Evolutionary conservation across 306 rosid species (phyloP).

Genomic region (Herpetospermum pedunculosum): DNA sequence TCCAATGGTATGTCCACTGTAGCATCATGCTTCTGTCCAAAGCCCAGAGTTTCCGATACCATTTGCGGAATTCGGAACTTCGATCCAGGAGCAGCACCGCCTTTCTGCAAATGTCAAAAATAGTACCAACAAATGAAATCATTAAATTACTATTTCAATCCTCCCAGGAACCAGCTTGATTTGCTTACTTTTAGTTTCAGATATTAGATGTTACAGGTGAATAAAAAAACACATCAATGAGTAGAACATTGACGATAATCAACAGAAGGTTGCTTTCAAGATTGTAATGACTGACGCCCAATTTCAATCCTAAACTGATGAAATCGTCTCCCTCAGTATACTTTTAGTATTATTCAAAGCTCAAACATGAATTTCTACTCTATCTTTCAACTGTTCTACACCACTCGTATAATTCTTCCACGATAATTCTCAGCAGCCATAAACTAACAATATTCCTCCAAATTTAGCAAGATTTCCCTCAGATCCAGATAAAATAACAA

Average conservation of each 20-base stretch:
- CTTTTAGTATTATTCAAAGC: background rate
- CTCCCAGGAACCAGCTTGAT: background rate
- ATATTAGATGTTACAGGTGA: background rate
- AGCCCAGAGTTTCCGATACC: conserved; percentile 56
- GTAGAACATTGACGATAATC: background rate
- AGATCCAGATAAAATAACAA: conserved; percentile 7
- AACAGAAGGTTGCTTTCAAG: background rate
- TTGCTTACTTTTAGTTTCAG: background rate
- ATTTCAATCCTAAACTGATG: background rate
- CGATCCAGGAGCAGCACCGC: conserved; percentile 46
- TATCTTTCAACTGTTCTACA: background rate
- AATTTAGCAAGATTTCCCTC: conserved; percentile 6
- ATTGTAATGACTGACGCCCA: background rate
- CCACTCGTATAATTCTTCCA: background rate
- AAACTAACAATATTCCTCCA: background rate
- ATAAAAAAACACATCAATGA: background rate
- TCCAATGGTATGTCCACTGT: conserved; percentile 89
- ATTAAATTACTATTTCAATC: background rate
- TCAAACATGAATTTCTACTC: background rate
- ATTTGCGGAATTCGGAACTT: conserved; percentile 58
- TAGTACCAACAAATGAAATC: background rate
- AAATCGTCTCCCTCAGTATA: background rate
- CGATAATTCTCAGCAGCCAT: background rate
- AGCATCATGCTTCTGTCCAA: conserved; percentile 83
- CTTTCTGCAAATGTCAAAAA: conserved; percentile 33